phyloP scores from a whole-genome alignment of 1,139 yeast species.

The Magnusiomyces starmeri region DNA sequence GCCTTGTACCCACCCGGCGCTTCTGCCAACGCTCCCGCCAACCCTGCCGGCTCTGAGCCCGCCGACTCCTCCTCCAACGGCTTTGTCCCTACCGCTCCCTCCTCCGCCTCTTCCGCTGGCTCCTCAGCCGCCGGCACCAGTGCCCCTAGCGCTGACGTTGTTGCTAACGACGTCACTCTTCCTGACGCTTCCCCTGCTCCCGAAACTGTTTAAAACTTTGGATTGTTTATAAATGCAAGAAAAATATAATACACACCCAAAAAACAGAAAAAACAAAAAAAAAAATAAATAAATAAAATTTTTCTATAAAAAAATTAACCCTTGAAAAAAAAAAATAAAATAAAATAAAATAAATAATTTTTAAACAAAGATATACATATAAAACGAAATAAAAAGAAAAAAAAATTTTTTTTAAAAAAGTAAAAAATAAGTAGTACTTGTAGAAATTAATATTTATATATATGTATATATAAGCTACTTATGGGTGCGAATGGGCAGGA shows the following conservation, averaged over 20 bases:
- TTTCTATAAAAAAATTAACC: no score
- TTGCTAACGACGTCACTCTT: background rate
- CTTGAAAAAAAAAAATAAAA: slow-evolving; percentile 5
- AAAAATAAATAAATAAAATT: background rate
- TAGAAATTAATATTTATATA: background rate
- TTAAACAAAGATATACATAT: background rate
- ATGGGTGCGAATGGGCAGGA: slow-evolving; percentile 56
- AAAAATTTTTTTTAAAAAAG: background rate
- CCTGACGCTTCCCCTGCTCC: slow-evolving; percentile 4
- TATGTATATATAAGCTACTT: background rate
- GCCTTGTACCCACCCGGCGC: slow-evolving; percentile 31
- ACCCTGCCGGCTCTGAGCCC: slow-evolving; percentile 5
- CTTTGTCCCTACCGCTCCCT: slow-evolving; percentile 5
- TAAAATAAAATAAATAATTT: background rate
- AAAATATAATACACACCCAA: no score
- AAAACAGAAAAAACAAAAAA: background rate
- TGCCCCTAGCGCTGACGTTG: slow-evolving; percentile 10
- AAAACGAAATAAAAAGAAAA: background rate
- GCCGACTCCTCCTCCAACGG: slow-evolving; percentile 3
- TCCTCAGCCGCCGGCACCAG: slow-evolving; percentile 7
- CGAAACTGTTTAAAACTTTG: background rate
- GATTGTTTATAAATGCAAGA: background rate
- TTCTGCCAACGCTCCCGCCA: slow-evolving; percentile 2
- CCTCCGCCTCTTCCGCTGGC: slow-evolving; percentile 9
- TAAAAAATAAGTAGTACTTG: background rate